Conservation (phyloP, 2,329 filamentous ascomycete species). For the Penicillium sp. region DNA sequence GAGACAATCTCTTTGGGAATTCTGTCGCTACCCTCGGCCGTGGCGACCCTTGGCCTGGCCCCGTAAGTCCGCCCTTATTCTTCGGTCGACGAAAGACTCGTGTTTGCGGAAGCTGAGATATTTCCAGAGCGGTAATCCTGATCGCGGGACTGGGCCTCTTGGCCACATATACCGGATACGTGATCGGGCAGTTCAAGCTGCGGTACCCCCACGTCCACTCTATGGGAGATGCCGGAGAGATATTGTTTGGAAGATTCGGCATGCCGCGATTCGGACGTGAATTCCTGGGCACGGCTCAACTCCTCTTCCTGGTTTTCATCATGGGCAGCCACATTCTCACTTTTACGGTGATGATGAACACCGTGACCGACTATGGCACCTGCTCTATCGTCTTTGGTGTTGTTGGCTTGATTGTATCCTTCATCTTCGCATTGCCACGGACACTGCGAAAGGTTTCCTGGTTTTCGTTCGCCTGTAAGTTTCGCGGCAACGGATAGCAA, state of each 20-base stretch:
- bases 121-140: slow-evolving; percentile 48
- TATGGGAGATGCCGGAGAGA: slow-evolving; percentile 65
- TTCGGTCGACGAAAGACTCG: background rate
- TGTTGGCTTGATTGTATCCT: slow-evolving; percentile 56
- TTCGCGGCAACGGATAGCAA: background rate
- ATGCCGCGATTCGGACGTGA: slow-evolving; percentile 59
- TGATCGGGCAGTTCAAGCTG: slow-evolving; percentile 58
- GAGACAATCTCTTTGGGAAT: slow-evolving; percentile 51
- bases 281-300: slow-evolving; percentile 59
- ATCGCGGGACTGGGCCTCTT: slow-evolving; percentile 53
- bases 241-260: slow-evolving; percentile 42
- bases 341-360: slow-evolving; percentile 65
- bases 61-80: slow-evolving; percentile 32
- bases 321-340: slow-evolving; percentile 67
- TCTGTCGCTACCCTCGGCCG: slow-evolving; percentile 52
- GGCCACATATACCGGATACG: slow-evolving; percentile 57
- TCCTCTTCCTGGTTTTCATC: slow-evolving; percentile 64
- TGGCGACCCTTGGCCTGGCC: slow-evolving; percentile 52
- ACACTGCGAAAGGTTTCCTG: slow-evolving; percentile 61
- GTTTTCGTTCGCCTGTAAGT: slow-evolving; percentile 55
- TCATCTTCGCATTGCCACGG: slow-evolving; percentile 57
- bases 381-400: slow-evolving; percentile 63
- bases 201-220: slow-evolving; percentile 58
- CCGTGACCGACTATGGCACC: slow-evolving; percentile 56
- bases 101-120: background rate